Conservation (phyloP, 106 monocot genomes). For the Dioscorea alata region DNA sequence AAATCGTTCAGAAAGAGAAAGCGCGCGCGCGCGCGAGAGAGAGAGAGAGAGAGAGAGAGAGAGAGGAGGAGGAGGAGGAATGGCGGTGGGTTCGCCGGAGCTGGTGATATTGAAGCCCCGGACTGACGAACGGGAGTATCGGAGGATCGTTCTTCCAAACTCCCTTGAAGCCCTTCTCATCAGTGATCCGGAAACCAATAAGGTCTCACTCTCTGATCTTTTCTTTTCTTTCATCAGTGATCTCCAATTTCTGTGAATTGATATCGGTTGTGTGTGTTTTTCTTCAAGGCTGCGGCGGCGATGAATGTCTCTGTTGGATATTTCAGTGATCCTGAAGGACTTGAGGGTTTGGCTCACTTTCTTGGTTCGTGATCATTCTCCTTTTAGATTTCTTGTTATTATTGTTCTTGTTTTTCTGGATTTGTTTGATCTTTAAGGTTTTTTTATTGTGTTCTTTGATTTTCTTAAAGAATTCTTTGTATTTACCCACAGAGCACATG, state of each 20-base stretch:
- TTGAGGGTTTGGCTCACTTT: conserved; percentile 87
- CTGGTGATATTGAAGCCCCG: conserved; percentile 57
- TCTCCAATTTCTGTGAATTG: background rate
- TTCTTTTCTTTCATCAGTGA: background rate
- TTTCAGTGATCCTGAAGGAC: conserved; percentile 69
- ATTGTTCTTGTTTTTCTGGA: background rate
- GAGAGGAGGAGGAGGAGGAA: background rate
- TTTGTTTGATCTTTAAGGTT: background rate
- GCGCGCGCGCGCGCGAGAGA: too few relatives aligned
- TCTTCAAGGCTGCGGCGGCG: conserved; percentile 63
- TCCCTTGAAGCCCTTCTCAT: conserved; percentile 72
- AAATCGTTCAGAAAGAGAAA: too few relatives aligned
- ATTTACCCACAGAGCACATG: conserved; percentile 80
- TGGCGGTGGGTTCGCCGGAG: conserved; percentile 35
- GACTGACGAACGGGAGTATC: conserved; percentile 69
- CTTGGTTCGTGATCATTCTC: conserved; percentile 34
- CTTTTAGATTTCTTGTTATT: background rate
- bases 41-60: background rate
- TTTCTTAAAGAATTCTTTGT: background rate
- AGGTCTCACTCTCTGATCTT: conserved; percentile 21
- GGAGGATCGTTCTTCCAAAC: conserved; percentile 69
- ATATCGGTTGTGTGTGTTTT: background rate
- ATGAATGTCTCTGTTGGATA: conserved; percentile 72
- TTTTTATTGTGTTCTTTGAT: background rate
- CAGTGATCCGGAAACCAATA: conserved; percentile 90